phyloP scores from a whole-genome alignment of 441 rosid species.

The Gossypium schwendimanii region DNA sequence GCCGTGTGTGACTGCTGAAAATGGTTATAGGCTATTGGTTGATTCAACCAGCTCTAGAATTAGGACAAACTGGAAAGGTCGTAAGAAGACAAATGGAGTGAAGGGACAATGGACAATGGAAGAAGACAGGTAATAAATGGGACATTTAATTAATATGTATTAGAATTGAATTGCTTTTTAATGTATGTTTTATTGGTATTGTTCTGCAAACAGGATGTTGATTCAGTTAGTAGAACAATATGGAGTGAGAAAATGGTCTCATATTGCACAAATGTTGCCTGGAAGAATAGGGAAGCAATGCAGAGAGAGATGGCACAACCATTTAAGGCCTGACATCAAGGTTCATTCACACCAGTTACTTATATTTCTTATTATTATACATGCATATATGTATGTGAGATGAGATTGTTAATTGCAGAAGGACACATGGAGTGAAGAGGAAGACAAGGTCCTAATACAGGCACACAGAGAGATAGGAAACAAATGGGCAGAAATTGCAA shows the following conservation, averaged over 20 bases:
- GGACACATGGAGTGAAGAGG: conserved; percentile 87
- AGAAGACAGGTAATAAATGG: conserved; percentile 58
- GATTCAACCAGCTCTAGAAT: conserved; percentile 16
- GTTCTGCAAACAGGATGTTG: conserved; percentile 36
- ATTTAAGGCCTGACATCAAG: conserved; percentile 82
- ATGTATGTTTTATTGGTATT: background rate
- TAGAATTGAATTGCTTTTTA: no score
- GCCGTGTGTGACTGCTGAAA: conserved; percentile 40
- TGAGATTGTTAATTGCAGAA: conserved; percentile 35
- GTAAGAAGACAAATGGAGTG: conserved; percentile 47
- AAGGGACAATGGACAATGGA: conserved; percentile 85
- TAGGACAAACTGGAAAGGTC: conserved; percentile 35
- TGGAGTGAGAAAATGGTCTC: conserved; percentile 87
- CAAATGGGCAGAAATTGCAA: conserved; percentile 97
- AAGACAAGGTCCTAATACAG: conserved; percentile 65
- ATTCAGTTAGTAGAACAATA: conserved; percentile 53
- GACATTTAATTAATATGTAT: background rate
- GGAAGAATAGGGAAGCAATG: conserved; percentile 94
- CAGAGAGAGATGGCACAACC: conserved; percentile 96
- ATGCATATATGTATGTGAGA: background rate
- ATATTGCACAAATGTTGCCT: conserved; percentile 71
- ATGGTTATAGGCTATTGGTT: conserved; percentile 22
- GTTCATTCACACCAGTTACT: conserved; percentile 19
- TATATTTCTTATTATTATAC: background rate
- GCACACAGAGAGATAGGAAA: conserved; percentile 79